These are phyloP conservation scores for Chalciporus sphaerocephalus DNA, from an alignment of 768 basidiomycete genomes.

Conservation along the genomic window DNA sequence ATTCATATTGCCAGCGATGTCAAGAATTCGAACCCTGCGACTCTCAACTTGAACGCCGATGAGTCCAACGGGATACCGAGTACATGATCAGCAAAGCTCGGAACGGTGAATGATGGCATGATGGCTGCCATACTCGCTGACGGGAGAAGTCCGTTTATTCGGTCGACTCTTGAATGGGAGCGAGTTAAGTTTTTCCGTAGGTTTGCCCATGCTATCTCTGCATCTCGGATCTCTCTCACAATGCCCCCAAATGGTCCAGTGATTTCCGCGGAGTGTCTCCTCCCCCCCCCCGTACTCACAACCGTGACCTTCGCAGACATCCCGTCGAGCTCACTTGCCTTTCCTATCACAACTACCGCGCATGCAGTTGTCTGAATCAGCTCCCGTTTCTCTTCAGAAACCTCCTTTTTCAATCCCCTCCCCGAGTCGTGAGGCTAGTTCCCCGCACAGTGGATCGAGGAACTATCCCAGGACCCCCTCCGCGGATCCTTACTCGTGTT, in stretches of 20 bases:
- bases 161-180: neutral
- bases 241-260: slow-evolving; percentile 21
- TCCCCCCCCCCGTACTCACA: slow-evolving; percentile 12
- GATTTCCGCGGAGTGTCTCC: slow-evolving; percentile 32
- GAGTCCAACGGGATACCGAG: neutral
- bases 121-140: neutral
- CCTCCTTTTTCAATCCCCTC: slow-evolving; percentile 9
- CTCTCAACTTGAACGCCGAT: neutral
- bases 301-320: slow-evolving; percentile 11
- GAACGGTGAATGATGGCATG: neutral
- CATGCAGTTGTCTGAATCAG: slow-evolving; percentile 8
- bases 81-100: neutral
- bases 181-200: neutral
- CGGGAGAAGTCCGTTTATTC: neutral
- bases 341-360: slow-evolving; percentile 9
- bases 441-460: slow-evolving; percentile 29
- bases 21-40: neutral
- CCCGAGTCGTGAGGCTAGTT: slow-evolving; percentile 16
- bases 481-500: slow-evolving; percentile 27
- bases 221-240: slow-evolving; percentile 28
- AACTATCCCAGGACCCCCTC: slow-evolving; percentile 27
- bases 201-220: slow-evolving; percentile 8
- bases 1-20: neutral
- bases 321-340: slow-evolving; percentile 15
- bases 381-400: slow-evolving; percentile 2